Evolutionary conservation across 371 early-diverging fungal genomes (phyloP).

Genomic region (Apophysomyces trapeziformis): DNA sequence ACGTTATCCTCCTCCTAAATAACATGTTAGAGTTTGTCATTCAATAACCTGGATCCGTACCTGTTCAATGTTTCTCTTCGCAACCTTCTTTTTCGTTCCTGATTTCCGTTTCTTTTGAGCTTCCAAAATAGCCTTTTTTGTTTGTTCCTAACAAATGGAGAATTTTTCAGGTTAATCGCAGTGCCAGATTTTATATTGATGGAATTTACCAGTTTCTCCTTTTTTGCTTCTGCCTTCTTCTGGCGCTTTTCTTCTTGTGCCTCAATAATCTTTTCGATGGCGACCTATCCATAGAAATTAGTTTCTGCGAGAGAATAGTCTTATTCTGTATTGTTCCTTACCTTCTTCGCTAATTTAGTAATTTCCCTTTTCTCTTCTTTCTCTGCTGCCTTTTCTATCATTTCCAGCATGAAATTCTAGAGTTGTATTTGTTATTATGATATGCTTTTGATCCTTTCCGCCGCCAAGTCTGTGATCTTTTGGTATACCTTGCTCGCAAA

Average conservation of each 20-base stretch:
- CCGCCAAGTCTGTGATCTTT: no score
- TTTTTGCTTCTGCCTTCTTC: slow-evolving; percentile 2
- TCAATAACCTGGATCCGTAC: neutral
- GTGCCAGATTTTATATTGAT: neutral
- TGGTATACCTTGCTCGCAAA: slow-evolving; percentile 21
- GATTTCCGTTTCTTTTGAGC: neutral
- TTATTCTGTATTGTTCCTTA: neutral
- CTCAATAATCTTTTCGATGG: slow-evolving; percentile 16
- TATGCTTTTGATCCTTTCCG: no score
- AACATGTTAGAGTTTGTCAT: neutral
- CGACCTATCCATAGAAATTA: slow-evolving; percentile 8
- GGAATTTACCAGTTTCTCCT: neutral
- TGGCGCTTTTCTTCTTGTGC: slow-evolving; percentile 7
- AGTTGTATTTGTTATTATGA: no score
- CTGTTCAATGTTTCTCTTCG: neutral
- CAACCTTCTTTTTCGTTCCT: neutral
- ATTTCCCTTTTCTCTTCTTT: slow-evolving; percentile 14
- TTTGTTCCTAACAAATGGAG: neutral
- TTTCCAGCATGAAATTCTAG: slow-evolving; percentile 18
- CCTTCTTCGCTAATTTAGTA: slow-evolving; percentile 14
- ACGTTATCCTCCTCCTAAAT: neutral
- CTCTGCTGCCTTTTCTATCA: slow-evolving; percentile 18
- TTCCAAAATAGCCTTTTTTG: neutral
- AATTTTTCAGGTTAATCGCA: neutral
- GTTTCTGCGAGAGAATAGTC: neutral